Base-by-base conservation (phyloP, 306 rosid genomes). In the Glycine latifolia region DNA sequence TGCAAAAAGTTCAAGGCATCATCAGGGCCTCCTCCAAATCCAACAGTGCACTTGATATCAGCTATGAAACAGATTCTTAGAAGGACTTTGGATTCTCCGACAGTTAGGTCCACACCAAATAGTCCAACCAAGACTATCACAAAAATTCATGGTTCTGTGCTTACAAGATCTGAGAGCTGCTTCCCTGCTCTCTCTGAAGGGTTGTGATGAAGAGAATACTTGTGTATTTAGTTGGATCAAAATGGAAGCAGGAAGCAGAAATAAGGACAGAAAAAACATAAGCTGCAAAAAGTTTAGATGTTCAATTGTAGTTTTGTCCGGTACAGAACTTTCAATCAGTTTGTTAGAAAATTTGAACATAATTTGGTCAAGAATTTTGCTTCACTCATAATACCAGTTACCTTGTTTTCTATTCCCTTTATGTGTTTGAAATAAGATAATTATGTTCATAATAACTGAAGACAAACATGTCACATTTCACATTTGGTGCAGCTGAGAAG, bases 31-130 rank as follows among this genome's bases (percentile, higher is more conserved):
- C 97, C 97, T 52, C 86, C 86, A 12, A 85, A 95, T 72, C 95
- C 99, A 1, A 73, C 97, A 4, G 79, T 85, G 37, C 95, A 88
- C 86, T 87, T 95, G 87, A 93, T 95, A 11, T 85, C 92, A 9
- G 97, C 99, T 31, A 84, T 95, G 97, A 93, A 91, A 73, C 97
- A 93, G 73, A 90, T 95, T 89, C 94, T 95, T 55, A 86, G 93
- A 50, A 83, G 89, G 66, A 93, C 90, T 84, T 86, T 95, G 86
- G 96, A 92, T 69, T 92, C 97, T 39, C 93, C 98, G 1, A 89
- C 91, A 68, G 89, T 89, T 59, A 85, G 92, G 81, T 91, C 97
- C 9, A 85, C 90, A 6, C 90, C 94, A 17, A 72, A 48, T 78
- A 90, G 97, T 79, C 97, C 97, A 7, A 71, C 82, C 26, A 91